Evolutionary conservation across 148 eudicot species (phyloP), one percentile per base, ranked within the genome.

Genomic region (Persicaria maculosa): DNA sequence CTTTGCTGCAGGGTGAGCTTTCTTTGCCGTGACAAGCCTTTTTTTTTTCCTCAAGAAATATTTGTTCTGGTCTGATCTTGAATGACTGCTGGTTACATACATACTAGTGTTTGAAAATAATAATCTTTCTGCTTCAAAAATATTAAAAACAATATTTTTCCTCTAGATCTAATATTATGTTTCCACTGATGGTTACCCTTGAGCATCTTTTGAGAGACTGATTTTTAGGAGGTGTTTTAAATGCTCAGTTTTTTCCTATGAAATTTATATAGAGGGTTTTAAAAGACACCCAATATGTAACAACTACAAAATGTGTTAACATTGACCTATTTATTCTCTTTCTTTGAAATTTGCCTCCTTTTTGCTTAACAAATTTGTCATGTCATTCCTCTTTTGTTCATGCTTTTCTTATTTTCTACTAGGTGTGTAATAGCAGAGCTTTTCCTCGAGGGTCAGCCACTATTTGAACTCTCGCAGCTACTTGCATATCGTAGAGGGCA

Each of bases 351-450:
- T 65, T 43, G 46, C 70, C 70, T 65, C 47, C 19, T 62, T 11
- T 65, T 6, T 64, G 70, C 47, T 20, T 62, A 36, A 16, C 44
- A 10, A 65, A 45, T 40, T 65, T 65, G 46, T 14, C 14, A 19
- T 43, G 20, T 40, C 19, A 62, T 36, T 2, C 70, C 19, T 61
- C 43, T 52, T 59, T 12, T 62, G 6, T 47, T 44, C 48, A 9
- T 36, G 9, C 45, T 40, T 31, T 61, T 47, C 9, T 45, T 62
- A 48, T 75, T 31, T 53, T 55, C 68, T 36, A 75, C 76, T 81
- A 95, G 98, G 85, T 95, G 98, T 80, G 98, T 95, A 14, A 88
- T 95, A 80, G 98, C 97, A 12, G 98, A 95, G 86, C 97, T 95
- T 79, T 95, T 95, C 79, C 88, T 92, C 67, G 98, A 95, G 85